These are phyloP conservation scores for Syzygium syzygioides DNA, from an alignment of 441 rosid genomes.

Conservation along the genomic window DNA sequence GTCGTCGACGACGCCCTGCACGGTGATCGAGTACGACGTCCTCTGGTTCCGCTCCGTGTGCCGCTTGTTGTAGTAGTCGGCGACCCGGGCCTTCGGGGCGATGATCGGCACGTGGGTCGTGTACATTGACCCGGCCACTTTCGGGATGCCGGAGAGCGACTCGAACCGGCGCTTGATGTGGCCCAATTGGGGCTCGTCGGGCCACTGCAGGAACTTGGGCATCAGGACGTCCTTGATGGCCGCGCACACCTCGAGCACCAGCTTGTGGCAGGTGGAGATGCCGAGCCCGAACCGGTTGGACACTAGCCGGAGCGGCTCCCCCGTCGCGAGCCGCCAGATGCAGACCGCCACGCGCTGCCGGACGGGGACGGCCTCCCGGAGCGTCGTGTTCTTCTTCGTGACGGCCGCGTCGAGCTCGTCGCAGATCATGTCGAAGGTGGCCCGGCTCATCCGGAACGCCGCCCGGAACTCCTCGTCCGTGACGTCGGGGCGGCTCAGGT, in stretches of 20 bases:
- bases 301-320: slow-evolving; percentile 73
- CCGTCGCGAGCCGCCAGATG: slow-evolving; percentile 82
- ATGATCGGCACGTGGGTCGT: slow-evolving; percentile 76
- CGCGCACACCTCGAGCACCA: slow-evolving; percentile 75
- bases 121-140: slow-evolving; percentile 78
- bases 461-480: neutral
- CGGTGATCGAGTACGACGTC: slow-evolving; percentile 76
- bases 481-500: neutral
- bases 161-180: slow-evolving; percentile 40
- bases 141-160: slow-evolving; percentile 44
- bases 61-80: slow-evolving; percentile 65
- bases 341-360: slow-evolving; percentile 87
- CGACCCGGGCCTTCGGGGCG: slow-evolving; percentile 64
- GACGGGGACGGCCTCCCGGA: slow-evolving; percentile 83
- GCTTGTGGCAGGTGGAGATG: slow-evolving; percentile 89
- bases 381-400: slow-evolving; percentile 79
- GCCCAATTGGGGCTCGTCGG: slow-evolving; percentile 35
- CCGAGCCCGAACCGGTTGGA: slow-evolving; percentile 82
- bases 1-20: slow-evolving; percentile 77
- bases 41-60: slow-evolving; percentile 86
- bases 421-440: slow-evolving; percentile 65
- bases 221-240: slow-evolving; percentile 63
- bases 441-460: slow-evolving; percentile 67
- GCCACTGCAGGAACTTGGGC: slow-evolving; percentile 74
- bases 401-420: slow-evolving; percentile 58